Evolutionary conservation across 345 rosid species (phyloP), one percentile per base, ranked within the genome.

Genomic region (Bretschneidera sinensis): DNA sequence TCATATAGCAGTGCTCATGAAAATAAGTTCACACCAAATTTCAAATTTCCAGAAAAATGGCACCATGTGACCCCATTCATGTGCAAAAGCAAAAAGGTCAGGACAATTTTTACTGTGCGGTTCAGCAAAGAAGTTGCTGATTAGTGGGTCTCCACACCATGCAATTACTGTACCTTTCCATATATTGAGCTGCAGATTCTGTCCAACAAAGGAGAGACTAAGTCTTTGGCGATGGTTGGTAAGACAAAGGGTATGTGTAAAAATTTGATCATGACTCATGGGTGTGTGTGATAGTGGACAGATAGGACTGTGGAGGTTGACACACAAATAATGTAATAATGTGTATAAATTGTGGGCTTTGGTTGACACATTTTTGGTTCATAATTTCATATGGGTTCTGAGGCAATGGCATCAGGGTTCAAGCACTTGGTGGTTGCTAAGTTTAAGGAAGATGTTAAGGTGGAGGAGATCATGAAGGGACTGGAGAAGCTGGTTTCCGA

Each of bases 381-480:
- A n/a, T n/a, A n/a, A n/a, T n/a, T n/a, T n/a, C n/a, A n/a, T n/a
- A 45, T 39, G 54, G 57, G 53, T 24, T 51, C 23, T 48, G 67
- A 55, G 20, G 49, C 43, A 25, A 25, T 81, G 79, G 81, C 63
- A 49, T 60, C 71, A 74, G 92, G 78, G 70, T 84, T 85, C 76
- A 94, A 87, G 84, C 96, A 89, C 73, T 78, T 94, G 73, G 97
- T 80, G 56, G 57, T 86, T 59, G 94, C 84, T 24, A 94, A 87
- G 91, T 94, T 94, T 65, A 94, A 87, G 70, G 95, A 83, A 60
- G 90, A 62, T 68, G 73, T 61, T 6, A 76, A 13, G 14, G 87
- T 79, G 68, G 89, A 83, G 39, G 96, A 86, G 58, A 74, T 94
- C 56, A 39, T 94, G 57, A 87, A 84, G 70, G 97, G 99, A 22